Evolutionary conservation across 805 yeast genomes (phyloP), one percentile per base, ranked within the genome.

Genomic region (Komagataella phaffii): DNA sequence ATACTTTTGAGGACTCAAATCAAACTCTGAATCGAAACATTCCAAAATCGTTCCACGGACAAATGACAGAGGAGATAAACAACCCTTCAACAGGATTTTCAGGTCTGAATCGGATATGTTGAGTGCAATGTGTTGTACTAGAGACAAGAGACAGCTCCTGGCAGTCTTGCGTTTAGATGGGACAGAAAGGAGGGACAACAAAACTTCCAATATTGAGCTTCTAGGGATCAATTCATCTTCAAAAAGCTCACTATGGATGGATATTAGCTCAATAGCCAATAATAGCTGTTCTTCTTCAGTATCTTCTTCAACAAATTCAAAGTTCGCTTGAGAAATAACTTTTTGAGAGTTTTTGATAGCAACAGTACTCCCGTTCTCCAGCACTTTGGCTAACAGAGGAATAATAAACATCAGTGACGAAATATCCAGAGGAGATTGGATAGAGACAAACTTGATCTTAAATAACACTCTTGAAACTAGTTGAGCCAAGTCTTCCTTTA

Each of bases 231-330:
- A 64, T 0, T 73, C 72, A 59, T 83, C 82, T 56, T 76, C 80
- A 61, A 93, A 84, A 12, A 73, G 74, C 56, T 81, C 89, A 19
- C 83, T 75, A 59, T 85, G 90, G 2, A 76, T 75, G 45, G 81
- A 72, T 52, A 91, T 71, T 45, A 89, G 80, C 59, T 87, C 95
- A 58, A 90, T 65, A 0, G 91, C 85, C 53, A 91, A 69, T 49
- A 85, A 65, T 49, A 89, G 69, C 58, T 87, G 91, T 62, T 89
- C 97, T 64, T 90, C 96, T 61, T 85, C 89, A n/a, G 81, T 81
- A 57, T 82, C 88, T 63, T 87, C 96, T 52, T 88, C 91, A 30
- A 76, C 76, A 62, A 83, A 85, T 58, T 87, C 95, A 2, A 82
- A 70, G 30, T 81, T 83, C 1, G 74, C 69, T 5, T 65, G 68